Base-by-base conservation (phyloP, 2,329 filamentous ascomycete genomes). In the Alternaria gansuensis region DNA sequence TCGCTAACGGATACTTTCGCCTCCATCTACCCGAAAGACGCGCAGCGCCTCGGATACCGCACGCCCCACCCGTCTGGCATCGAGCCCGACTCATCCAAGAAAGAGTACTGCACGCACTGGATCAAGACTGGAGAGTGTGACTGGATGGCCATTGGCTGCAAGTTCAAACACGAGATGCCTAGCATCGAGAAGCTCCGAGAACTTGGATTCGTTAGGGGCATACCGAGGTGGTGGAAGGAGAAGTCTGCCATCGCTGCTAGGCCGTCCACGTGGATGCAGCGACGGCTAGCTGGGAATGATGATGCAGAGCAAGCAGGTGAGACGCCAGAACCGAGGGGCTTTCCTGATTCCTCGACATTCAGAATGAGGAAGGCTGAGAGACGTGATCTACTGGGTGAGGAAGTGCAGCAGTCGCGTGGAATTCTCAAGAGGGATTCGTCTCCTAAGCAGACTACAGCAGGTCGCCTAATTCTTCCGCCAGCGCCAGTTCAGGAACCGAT, bases 121-220 rank as follows among this genome's bases (percentile, higher is more conserved):
- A 89, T 97, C 54, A 88, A 91, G 68, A 89, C 90, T 58, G 93
- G 92, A 21, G 87, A 91, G 41, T 97, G 93, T 75, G 90, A 90
- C 62, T 97, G 92, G 75, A 88, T 85, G 3, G 91, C 96, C 75
- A 89, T 93, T 71, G 93, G 93, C 0, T 97, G 93, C 80, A 87
- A 89, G 65, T 97, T 88, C 82, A 94, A 93, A 79, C 93, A 97
- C 75, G 91, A 95, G 75, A 96, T 97, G 90, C 93, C 93, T 0
- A 87, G 93, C 64, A 82, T 82, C 50, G 80, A 82, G 0, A 90
- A 87, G 1, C 86, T 96, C 67, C 80, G 85, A 41, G 82, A 84
- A 6, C 82, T 96, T 3, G 93, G 93, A 0, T 84, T 96, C 50
- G 77, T 78, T 2, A 39, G 63, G 8, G 77, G 78, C 3, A 77